Percentiles rank a stretch among this genome's conserved stretches.
Evolutionary conservation across 2,329 filamentous ascomycete genomes (phyloP).

Genomic region (Grosmannia penicillata): DNA sequence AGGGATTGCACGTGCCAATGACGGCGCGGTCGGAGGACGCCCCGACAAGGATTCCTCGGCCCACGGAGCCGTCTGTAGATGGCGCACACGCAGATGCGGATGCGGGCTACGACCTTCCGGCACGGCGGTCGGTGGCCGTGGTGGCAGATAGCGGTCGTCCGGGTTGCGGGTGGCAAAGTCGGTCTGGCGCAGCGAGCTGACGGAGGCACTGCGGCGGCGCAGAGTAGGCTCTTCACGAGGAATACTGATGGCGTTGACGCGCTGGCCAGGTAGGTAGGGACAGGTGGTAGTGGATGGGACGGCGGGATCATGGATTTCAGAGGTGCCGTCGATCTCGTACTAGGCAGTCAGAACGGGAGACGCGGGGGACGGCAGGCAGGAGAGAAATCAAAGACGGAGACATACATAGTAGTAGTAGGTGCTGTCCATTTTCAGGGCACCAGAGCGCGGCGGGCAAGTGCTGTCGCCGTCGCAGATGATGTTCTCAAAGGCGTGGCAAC

Average conservation of each 20-base stretch:
- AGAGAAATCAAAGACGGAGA: conserved; percentile 11
- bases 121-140: conserved; percentile 38
- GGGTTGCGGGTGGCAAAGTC: conserved; percentile 66
- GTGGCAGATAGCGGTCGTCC: conserved; percentile 58
- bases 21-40: too few relatives aligned
- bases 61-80: too few relatives aligned
- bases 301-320: conserved; percentile 60
- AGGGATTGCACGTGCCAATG: background rate
- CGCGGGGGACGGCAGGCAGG: background rate
- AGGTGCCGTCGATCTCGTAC: conserved; percentile 71
- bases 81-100: conserved; percentile 11
- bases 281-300: conserved; percentile 65
- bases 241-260: conserved; percentile 70
- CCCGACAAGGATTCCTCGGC: too few relatives aligned
- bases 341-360: conserved; percentile 13
- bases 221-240: conserved; percentile 51
- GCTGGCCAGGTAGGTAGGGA: conserved; percentile 76
- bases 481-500: conserved; percentile 73
- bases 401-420: conserved; percentile 94
- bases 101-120: too few relatives aligned
- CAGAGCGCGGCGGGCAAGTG: conserved; percentile 44
- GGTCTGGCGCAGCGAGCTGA: conserved; percentile 40
- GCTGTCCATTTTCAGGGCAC: conserved; percentile 79
- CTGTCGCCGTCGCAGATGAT: conserved; percentile 67
- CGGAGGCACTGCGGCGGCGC: conserved; percentile 50